Evolutionary conservation across 768 basidiomycete genomes (phyloP).

Genomic region (Psilocybe sp.): DNA sequence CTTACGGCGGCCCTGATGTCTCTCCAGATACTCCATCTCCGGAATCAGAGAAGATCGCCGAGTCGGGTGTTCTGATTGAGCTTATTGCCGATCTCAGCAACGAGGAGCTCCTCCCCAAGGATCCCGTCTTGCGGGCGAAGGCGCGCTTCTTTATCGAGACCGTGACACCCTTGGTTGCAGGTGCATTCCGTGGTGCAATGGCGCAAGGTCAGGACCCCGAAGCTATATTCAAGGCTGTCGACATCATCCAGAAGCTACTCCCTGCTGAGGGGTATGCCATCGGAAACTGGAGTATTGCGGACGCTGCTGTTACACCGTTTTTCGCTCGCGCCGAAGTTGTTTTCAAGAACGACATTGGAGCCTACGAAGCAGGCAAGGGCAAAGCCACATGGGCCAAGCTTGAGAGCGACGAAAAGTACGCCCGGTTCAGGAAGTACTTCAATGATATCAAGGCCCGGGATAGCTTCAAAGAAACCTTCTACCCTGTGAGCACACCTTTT

Average conservation of each 20-base stretch:
- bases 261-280: slow-evolving; percentile 44
- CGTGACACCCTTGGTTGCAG: slow-evolving; percentile 42
- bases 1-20: slow-evolving; percentile 60
- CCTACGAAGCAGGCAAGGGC: slow-evolving; percentile 47
- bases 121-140: slow-evolving; percentile 55
- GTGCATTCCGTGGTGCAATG: slow-evolving; percentile 35
- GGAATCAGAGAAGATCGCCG: slow-evolving; percentile 58
- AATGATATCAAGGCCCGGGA: slow-evolving; percentile 45
- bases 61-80: slow-evolving; percentile 65
- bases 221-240: slow-evolving; percentile 38
- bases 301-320: slow-evolving; percentile 60
- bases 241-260: slow-evolving; percentile 48
- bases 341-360: slow-evolving; percentile 50
- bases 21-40: slow-evolving; percentile 55
- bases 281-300: slow-evolving; percentile 59
- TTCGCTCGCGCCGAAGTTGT: slow-evolving; percentile 47
- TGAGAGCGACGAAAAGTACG: slow-evolving; percentile 42
- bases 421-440: slow-evolving; percentile 47
- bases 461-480: slow-evolving; percentile 54
- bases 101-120: slow-evolving; percentile 45
- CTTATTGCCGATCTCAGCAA: slow-evolving; percentile 63
- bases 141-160: slow-evolving; percentile 64
- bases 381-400: slow-evolving; percentile 39
- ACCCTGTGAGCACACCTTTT: slow-evolving; percentile 37
- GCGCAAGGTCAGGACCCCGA: slow-evolving; percentile 37